Percentiles rank a stretch among this genome's conserved stretches.
These are phyloP conservation scores for Heterobasidion irregulare DNA, from an alignment of 1,284 basidiomycete genomes.

Conservation along the genomic window DNA sequence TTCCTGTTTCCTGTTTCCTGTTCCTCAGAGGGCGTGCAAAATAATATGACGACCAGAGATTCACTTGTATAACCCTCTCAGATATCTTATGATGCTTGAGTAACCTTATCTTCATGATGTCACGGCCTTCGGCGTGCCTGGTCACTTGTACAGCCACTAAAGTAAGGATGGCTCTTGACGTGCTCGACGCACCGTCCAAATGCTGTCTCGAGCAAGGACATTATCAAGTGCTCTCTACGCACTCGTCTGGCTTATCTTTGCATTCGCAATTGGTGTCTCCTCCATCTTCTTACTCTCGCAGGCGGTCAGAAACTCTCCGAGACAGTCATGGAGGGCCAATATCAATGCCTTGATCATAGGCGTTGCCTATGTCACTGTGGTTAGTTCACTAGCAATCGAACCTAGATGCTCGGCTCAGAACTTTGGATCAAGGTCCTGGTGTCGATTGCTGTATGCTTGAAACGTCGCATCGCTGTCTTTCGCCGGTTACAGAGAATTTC, in stretches of 20 bases:
- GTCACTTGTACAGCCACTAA: too few relatives aligned
- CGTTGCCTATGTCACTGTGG: conserved; percentile 57
- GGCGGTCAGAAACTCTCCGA: conserved; percentile 53
- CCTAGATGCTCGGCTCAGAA: too few relatives aligned
- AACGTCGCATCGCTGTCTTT: conserved; percentile 57
- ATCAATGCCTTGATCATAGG: conserved; percentile 59
- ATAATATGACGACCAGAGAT: too few relatives aligned
- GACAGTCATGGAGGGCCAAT: conserved; percentile 45
- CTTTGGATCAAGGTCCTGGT: conserved; percentile 30
- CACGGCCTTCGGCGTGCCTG: too few relatives aligned
- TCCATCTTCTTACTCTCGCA: conserved; percentile 58
- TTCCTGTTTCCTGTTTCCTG: too few relatives aligned
- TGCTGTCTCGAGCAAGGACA: conserved; percentile 10
- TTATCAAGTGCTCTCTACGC: conserved; percentile 33
- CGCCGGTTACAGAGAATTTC: conserved; percentile 62
- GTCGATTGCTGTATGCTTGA: conserved; percentile 54
- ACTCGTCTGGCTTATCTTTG: conserved; percentile 30
- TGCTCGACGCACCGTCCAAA: not conserved
- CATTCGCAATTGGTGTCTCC: conserved; percentile 51
- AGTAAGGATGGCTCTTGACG: too few relatives aligned
- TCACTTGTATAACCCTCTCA: not conserved
- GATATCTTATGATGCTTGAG: not conserved
- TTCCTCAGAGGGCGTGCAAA: too few relatives aligned
- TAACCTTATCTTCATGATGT: not conserved
- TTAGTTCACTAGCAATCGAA: conserved; percentile 23